These are phyloP conservation scores for Backusella morwellensis DNA, from an alignment of 192 early-diverging fungal genomes.

Conservation along the genomic window DNA sequence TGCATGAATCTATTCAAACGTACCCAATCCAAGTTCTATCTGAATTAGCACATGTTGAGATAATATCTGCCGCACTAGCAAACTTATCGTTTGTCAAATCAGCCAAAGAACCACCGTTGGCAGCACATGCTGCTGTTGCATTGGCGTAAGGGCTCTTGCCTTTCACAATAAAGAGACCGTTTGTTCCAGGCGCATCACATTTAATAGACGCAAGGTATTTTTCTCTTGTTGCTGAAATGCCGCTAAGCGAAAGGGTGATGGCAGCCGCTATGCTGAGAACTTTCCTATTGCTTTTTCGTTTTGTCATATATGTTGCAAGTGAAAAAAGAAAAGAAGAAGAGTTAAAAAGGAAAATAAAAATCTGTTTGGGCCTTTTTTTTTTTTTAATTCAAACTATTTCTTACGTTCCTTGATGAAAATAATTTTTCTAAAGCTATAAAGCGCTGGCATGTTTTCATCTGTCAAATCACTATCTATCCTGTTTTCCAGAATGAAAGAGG, in stretches of 20 bases:
- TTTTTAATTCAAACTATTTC: neutral
- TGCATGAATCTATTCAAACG: neutral
- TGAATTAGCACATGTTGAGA: neutral
- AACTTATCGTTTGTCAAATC: conserved; percentile 1
- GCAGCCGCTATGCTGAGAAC: neutral
- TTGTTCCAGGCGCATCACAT: neutral
- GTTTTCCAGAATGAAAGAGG: neutral
- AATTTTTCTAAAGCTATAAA: neutral
- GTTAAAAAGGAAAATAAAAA: neutral
- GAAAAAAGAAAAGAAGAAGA: neutral
- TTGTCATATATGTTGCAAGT: neutral
- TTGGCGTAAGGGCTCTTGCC: neutral
- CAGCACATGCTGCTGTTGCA: neutral
- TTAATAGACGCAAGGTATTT: neutral
- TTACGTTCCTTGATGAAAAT: neutral
- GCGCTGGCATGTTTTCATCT: neutral
- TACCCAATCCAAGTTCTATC: conserved; percentile 5
- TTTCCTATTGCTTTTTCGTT: neutral
- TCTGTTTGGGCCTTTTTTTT: neutral
- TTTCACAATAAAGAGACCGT: neutral
- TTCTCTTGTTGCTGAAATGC: neutral
- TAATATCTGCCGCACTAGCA: neutral
- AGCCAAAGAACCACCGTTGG: neutral
- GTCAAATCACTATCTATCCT: neutral
- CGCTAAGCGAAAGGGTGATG: neutral